Percentiles rank a stretch among this genome's conserved stretches.
phyloP scores from a whole-genome alignment of 495 filamentous ascomycete species.

The Xylaria intraflava region DNA sequence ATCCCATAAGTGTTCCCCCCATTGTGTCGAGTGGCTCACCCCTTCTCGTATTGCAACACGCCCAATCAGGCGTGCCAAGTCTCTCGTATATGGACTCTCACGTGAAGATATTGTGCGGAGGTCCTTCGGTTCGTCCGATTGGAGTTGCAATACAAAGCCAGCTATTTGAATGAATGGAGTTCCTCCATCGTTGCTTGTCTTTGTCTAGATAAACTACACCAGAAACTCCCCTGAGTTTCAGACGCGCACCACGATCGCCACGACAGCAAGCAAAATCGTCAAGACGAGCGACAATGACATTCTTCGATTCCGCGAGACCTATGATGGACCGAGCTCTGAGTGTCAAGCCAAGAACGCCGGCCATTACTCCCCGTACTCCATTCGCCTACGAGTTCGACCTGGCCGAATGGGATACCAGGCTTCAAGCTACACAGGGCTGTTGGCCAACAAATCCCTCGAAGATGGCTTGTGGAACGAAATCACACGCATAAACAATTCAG shows the following conservation, averaged over 20 bases:
- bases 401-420: too few species aligned
- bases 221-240: background rate
- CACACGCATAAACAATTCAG: background rate
- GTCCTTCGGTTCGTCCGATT: background rate
- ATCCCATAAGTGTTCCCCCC: background rate
- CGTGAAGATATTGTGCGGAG: background rate
- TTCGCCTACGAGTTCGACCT: too few species aligned
- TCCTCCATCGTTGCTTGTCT: background rate
- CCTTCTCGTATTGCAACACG: background rate
- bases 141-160: background rate
- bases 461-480: background rate
- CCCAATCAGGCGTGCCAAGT: background rate
- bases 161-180: constrained; percentile 1
- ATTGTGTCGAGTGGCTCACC: background rate
- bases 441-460: background rate
- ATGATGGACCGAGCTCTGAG: too few species aligned
- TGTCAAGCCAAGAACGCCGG: background rate
- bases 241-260: background rate
- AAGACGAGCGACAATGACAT: too few species aligned
- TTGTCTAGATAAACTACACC: background rate
- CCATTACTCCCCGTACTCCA: background rate
- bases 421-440: background rate
- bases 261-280: background rate
- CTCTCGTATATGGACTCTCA: constrained; percentile 4
- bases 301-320: too few species aligned